phyloP scores from a whole-genome alignment of 2,329 filamentous ascomycete species.

The Colletotrichum ledebouriae region DNA sequence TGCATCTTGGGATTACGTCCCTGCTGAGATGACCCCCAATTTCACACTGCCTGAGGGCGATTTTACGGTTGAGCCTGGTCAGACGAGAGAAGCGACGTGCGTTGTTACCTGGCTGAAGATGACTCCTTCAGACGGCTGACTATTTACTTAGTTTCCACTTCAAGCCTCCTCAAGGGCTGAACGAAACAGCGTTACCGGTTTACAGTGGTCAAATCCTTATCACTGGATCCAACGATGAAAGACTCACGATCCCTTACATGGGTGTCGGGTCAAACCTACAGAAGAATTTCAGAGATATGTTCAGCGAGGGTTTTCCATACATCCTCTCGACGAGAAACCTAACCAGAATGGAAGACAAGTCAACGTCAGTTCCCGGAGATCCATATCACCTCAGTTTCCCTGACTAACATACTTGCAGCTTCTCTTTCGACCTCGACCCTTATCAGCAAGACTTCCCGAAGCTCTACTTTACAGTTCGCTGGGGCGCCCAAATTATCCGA shows the following conservation, averaged over 20 bases:
- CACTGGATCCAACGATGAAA: constrained; percentile 55
- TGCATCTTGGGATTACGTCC: not conserved
- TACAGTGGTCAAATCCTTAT: constrained; percentile 61
- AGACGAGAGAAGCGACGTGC: constrained; percentile 43
- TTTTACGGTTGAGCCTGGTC: constrained; percentile 47
- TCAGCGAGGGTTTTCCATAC: constrained; percentile 8
- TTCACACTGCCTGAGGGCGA: constrained; percentile 31
- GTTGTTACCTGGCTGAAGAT: not conserved
- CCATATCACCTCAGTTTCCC: too few relatives aligned
- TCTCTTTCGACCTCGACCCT: constrained; percentile 34
- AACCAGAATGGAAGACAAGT: constrained; percentile 30
- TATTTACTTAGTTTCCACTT: constrained; percentile 45
- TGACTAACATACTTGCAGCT: constrained; percentile 21
- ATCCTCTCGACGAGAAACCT: constrained; percentile 13
- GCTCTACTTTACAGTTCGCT: constrained; percentile 27
- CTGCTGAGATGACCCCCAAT: constrained; percentile 2
- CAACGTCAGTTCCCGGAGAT: constrained; percentile 16
- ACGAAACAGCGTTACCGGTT: constrained; percentile 53
- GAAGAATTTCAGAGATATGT: constrained; percentile 26
- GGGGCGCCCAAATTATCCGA: constrained; percentile 26
- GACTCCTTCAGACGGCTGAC: not conserved
- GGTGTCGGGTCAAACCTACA: constrained; percentile 40
- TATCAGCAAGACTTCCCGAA: constrained; percentile 37
- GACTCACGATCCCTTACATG: constrained; percentile 57
- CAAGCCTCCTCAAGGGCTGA: constrained; percentile 45